Conservation (phyloP, 2,329 filamentous ascomycete genomes). For the Tothia fuscella region DNA sequence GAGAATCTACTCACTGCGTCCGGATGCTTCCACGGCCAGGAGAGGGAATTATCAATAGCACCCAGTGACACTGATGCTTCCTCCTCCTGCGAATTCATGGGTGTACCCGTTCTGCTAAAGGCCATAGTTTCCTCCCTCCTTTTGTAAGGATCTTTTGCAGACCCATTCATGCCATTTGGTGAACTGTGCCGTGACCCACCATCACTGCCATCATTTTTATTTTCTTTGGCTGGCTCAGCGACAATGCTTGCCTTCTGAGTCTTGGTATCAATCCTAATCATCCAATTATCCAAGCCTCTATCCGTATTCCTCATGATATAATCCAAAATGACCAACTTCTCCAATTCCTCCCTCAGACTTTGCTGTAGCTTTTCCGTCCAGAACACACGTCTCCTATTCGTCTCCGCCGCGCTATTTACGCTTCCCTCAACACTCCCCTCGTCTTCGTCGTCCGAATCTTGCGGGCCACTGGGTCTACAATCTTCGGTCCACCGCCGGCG, state of each 20-base stretch:
- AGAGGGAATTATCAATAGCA: slow-evolving; percentile 94
- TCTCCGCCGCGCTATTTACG: slow-evolving; percentile 15
- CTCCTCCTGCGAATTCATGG: slow-evolving; percentile 26
- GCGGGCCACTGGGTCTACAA: slow-evolving; percentile 56
- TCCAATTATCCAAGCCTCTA: slow-evolving; percentile 95
- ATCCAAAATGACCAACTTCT: slow-evolving; percentile 93
- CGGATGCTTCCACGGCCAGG: slow-evolving; percentile 98
- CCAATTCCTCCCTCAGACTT: slow-evolving; percentile 85
- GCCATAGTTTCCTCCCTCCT: slow-evolving; percentile 74
- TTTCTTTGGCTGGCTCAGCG: slow-evolving; percentile 65
- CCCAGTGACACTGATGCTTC: slow-evolving; percentile 62
- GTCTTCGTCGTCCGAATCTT: slow-evolving; percentile 50
- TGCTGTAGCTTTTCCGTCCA: slow-evolving; percentile 88
- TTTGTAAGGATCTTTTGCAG: slow-evolving; percentile 50
- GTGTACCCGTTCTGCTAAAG: slow-evolving; percentile 44
- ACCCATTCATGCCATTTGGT: slow-evolving; percentile 26
- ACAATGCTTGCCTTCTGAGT: slow-evolving; percentile 73
- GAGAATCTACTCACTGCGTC: slow-evolving; percentile 53
- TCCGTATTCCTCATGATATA: slow-evolving; percentile 99
- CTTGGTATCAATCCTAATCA: slow-evolving; percentile 91
- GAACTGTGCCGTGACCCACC: slow-evolving; percentile 5
- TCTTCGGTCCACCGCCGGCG: slow-evolving; percentile 62
- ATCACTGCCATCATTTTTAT: slow-evolving; percentile 35
- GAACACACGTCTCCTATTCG: slow-evolving; percentile 46
- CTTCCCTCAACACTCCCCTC: slow-evolving; percentile 20